Conservation (phyloP, 805 yeast genomes). For the Wickerhamomyces strasburgensis region DNA sequence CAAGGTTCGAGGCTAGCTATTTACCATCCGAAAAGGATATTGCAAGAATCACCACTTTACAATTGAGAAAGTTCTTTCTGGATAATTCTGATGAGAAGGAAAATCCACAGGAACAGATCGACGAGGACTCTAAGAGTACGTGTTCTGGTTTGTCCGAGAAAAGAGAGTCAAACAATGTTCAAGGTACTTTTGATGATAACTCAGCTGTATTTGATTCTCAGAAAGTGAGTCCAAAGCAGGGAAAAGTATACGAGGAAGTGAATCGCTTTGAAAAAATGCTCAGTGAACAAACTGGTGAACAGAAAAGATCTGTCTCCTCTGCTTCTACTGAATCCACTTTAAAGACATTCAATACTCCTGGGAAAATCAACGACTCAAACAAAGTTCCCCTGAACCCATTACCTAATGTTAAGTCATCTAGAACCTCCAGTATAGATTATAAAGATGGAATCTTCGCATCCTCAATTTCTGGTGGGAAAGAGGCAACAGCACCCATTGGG, state of each 20-base stretch:
- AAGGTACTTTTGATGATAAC: too few relatives aligned
- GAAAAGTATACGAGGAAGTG: conserved; percentile 27
- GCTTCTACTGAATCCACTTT: neutral
- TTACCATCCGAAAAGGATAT: conserved; percentile 93
- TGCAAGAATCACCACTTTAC: conserved; percentile 83
- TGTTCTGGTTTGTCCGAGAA: conserved; percentile 8
- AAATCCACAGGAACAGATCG: conserved; percentile 13
- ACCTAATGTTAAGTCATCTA: neutral
- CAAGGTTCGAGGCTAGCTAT: conserved; percentile 69
- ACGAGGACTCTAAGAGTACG: conserved; percentile 4
- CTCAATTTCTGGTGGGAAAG: neutral
- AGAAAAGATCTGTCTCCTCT: conserved; percentile 3
- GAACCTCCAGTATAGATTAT: conserved; percentile 3
- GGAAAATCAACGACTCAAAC: neutral
- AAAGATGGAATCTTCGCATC: conserved; percentile 2
- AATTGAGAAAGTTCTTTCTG: conserved; percentile 67
- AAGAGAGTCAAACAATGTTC: conserved; percentile 13
- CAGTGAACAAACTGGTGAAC: conserved; percentile 14
- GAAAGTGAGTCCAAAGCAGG: conserved; percentile 18
- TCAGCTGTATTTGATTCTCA: neutral
- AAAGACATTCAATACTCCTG: conserved; percentile 1
- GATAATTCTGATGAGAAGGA: conserved; percentile 37
- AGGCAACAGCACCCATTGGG: conserved; percentile 1
- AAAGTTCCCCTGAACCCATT: neutral
- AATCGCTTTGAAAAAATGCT: conserved; percentile 27